Conservation (phyloP, 805 yeast species). For the Metschnikowia arizonensis region DNA sequence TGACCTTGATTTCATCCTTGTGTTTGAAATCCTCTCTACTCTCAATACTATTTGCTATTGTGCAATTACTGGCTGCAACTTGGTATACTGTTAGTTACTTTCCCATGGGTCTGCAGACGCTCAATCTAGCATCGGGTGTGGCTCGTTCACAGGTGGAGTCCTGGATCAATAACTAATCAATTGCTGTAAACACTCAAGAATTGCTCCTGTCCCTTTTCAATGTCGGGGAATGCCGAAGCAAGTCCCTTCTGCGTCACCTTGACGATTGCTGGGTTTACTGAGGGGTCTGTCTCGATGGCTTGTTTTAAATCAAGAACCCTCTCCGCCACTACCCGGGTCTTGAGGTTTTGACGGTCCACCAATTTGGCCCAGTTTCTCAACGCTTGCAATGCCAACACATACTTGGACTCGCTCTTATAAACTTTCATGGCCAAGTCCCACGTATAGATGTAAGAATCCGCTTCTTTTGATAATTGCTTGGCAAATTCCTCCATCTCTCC, state of each 20-base stretch:
- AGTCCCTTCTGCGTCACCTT: constrained; percentile 40
- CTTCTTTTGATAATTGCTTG: constrained; percentile 41
- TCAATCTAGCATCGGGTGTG: constrained; percentile 39
- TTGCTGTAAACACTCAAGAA: constrained; percentile 15
- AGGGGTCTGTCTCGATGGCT: constrained; percentile 30
- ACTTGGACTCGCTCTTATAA: constrained; percentile 41
- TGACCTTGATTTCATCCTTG: constrained; percentile 38
- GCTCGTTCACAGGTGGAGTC: constrained; percentile 43
- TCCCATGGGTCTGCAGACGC: constrained; percentile 45
- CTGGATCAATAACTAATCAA: constrained; percentile 34
- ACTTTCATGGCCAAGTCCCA: constrained; percentile 43
- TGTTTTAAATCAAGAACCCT: constrained; percentile 32
- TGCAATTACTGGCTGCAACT: constrained; percentile 38
- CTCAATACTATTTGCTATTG: constrained; percentile 38
- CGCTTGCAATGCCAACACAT: constrained; percentile 44
- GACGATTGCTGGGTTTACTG: constrained; percentile 44
- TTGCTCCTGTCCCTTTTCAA: constrained; percentile 19
- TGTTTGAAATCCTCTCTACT: constrained; percentile 35
- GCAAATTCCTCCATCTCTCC: constrained; percentile 40
- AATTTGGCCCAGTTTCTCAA: constrained; percentile 40
- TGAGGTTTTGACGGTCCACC: constrained; percentile 23
- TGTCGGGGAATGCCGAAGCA: constrained; percentile 32
- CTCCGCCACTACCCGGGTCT: constrained; percentile 22
- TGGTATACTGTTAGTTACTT: constrained; percentile 48
- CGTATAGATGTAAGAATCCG: constrained; percentile 34